Base-by-base conservation (phyloP, 805 yeast species). In the Hanseniaspora nectarophila region DNA sequence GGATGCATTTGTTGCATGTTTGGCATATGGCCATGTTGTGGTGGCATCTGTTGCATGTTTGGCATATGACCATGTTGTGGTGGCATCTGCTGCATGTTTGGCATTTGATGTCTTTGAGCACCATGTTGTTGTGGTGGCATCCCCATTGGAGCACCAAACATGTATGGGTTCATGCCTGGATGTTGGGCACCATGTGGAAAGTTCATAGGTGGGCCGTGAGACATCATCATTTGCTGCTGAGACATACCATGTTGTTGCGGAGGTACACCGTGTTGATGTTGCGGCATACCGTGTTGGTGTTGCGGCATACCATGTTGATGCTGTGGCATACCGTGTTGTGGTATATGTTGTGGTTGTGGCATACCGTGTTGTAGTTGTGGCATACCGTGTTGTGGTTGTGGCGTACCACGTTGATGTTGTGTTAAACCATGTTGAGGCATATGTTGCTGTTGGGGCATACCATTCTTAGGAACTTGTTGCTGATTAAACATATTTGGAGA, bases 111-210 rank as follows among this genome's bases (percentile, higher is more conserved):
- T 24, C 23, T 35, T 16, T 24, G 42, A 58, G 26, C 62, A 58
- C 9, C 64, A 65, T 24, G 67, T 66, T 28, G 67, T 66, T 26
- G 61, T 12, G 33, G 26, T 5, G 23, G 26, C 28, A 37, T 37
- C 21, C 24, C 35, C 48, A 34, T 33, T 24, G 48, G 42, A 18
- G 20, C 31, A 16, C 45, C 45, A 16, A n/a, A 28, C 45, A 42
- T 42, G 24, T 26, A 42, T 20, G 45, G 45, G 18, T 29, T 29
- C 26, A 42, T 31, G 15, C 13, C 32, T 29, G n/a, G 45, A 3
- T 9, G 26, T 5, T 28, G 34, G 2, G 37, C 24, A 9, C 35
- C 35, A 31, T 37, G 50, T 37, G 37, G 45, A 24, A 38, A 48
- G 15, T 32, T 52, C 23, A 20, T 55, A 9, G 43, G 56, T 21